Evolutionary conservation across 2,329 filamentous ascomycete species (phyloP), one percentile per base, ranked within the genome.

Genomic region (Ophiostoma perfectum): DNA sequence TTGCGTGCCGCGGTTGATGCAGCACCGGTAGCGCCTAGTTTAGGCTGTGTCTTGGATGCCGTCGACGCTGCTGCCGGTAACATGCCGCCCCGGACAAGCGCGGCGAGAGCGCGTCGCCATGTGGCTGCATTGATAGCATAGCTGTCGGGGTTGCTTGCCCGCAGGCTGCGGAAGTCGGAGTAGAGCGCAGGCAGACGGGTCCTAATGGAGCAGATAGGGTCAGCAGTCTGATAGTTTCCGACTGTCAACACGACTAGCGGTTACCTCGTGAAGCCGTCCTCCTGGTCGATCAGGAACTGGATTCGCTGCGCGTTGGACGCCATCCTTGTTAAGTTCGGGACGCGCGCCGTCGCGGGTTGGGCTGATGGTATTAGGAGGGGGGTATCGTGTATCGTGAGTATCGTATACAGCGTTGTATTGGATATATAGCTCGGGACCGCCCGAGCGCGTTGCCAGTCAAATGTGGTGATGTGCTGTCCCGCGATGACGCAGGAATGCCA

Each of bases 1-100:
- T 82, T 82, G 1, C 80, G 78, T 5, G 76, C 76, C 0, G 80
- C 75, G 39, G 73, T 69, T 12, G 60, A 63, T 18, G 60, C 7
- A 16, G 39, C n/a, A 4, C 27, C 27, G 27, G 27, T 27, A 27
- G 27, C 27, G 27, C 27, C 18, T 12, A 9, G 52, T 38, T 14
- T 9, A n/a, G 7, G 18, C 7, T 14, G 18, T 65, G 63, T 49
- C 44, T n/a, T 39, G 2, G 52, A 16, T 5, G 62, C 16, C 8
- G 67, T 11, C 0, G 60, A 42, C 2, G 71, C n/a, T 1, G 64
- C 42, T 27, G 73, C 70, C n/a, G 76, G 75, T 38, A 76, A 74
- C 39, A 77, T 70, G n/a, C 77, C 77, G 4, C 74, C 74, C 27
- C 73, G 72, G 8, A 73, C 74, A 27, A 78, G 73, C 14, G 71